Evolutionary conservation across 2,329 filamentous ascomycete genomes (phyloP).

Genomic region (Mycocentrospora acerina): DNA sequence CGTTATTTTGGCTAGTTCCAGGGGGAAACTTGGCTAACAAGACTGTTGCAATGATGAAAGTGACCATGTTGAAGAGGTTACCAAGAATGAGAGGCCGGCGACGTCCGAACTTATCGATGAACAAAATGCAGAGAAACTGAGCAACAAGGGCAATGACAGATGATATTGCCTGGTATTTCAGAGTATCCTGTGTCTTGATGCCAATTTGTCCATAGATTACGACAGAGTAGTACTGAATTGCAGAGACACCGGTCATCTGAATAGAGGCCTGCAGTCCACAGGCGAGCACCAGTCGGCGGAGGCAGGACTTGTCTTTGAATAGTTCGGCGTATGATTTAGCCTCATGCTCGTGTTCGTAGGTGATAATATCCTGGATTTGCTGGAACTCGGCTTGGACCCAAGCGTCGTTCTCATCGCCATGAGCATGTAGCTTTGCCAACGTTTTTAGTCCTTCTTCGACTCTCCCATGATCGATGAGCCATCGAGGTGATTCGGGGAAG

Average conservation of each 20-base stretch:
- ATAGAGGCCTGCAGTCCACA: constrained; percentile 68
- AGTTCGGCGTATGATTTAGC: constrained; percentile 72
- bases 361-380: constrained; percentile 68
- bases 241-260: constrained; percentile 69
- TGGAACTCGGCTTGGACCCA: constrained; percentile 74
- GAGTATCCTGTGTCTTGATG: constrained; percentile 63
- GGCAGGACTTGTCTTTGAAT: constrained; percentile 65
- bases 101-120: constrained; percentile 70
- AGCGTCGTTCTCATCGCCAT: constrained; percentile 65
- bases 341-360: constrained; percentile 65
- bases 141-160: constrained; percentile 69
- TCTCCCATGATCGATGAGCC: constrained; percentile 74
- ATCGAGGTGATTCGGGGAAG: constrained; percentile 69
- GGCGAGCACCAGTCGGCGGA: constrained; percentile 71
- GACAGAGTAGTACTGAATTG: constrained; percentile 73
- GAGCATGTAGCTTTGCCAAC: constrained; percentile 68
- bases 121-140: constrained; percentile 66
- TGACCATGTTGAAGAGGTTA: constrained; percentile 70
- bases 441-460: constrained; percentile 65
- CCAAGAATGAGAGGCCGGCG: constrained; percentile 71
- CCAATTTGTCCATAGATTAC: constrained; percentile 69
- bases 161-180: constrained; percentile 76
- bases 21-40: constrained; percentile 64
- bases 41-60: constrained; percentile 68
- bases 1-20: constrained; percentile 50